Evolutionary conservation across 2,329 filamentous ascomycete genomes (phyloP).

Genomic region (Trichoderma breve): DNA sequence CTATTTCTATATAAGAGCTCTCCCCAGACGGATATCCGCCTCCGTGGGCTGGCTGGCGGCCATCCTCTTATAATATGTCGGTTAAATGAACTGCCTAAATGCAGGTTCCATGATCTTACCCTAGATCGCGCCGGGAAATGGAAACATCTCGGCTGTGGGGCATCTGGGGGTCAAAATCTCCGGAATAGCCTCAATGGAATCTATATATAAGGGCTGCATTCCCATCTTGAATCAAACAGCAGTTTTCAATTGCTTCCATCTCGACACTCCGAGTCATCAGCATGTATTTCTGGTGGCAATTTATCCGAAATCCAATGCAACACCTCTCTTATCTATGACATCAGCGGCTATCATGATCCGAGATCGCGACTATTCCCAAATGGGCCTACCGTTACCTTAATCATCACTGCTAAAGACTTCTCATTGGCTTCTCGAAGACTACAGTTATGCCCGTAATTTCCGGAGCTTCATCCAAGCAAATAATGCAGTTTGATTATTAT

Average conservation of each 20-base stretch:
- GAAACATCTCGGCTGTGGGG: not conserved
- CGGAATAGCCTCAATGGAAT: not conserved
- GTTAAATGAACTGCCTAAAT: slow-evolving; percentile 10
- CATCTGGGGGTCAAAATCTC: not conserved
- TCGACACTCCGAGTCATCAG: not conserved
- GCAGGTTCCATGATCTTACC: not conserved
- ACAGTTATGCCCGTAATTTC: not conserved
- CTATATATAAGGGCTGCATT: not conserved
- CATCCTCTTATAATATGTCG: not conserved
- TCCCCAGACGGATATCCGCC: slow-evolving; percentile 7
- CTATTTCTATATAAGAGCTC: not conserved
- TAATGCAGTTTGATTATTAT: not conserved
- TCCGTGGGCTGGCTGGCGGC: not conserved
- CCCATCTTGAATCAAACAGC: not conserved
- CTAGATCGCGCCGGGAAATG: not conserved
- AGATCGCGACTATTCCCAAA: not conserved
- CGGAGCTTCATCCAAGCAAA: not conserved
- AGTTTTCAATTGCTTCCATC: not conserved
- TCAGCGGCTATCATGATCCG: not conserved
- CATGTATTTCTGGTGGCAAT: not conserved
- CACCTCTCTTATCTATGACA: slow-evolving; percentile 6
- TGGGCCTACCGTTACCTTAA: not conserved
- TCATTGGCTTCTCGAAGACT: not conserved
- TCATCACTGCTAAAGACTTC: not conserved
- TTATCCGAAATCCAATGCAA: not conserved